Conservation (phyloP, 768 basidiomycete species). For the Phanerochaete carnosa region DNA sequence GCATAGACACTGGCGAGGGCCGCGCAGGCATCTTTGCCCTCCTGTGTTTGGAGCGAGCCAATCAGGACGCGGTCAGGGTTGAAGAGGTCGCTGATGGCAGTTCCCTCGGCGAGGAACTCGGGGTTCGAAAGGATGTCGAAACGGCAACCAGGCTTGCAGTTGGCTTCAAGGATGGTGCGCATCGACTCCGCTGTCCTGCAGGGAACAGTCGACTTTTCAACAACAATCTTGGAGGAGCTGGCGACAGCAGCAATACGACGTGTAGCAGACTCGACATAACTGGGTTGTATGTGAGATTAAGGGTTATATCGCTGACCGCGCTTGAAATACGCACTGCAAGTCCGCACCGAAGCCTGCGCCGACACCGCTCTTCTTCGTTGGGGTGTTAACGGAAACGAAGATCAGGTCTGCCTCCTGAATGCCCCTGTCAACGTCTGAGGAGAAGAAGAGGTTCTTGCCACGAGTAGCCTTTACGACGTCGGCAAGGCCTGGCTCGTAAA, state of each 20-base stretch:
- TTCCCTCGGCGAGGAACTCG: constrained; percentile 98
- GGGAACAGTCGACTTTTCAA: constrained; percentile 98
- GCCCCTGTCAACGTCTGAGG: constrained; percentile 88
- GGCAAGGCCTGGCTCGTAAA: constrained; percentile 96
- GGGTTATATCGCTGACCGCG: constrained; percentile 10
- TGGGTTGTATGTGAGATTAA: constrained; percentile 29
- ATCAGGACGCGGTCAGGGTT: constrained; percentile 94
- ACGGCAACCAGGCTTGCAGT: constrained; percentile 85
- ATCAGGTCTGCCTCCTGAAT: constrained; percentile 96
- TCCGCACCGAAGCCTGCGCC: constrained; percentile 98
- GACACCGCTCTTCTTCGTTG: constrained; percentile 97
- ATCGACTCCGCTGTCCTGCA: constrained; percentile 99
- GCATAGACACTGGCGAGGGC: constrained; percentile 81
- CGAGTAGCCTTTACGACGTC: constrained; percentile 86
- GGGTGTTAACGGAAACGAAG: constrained; percentile 98
- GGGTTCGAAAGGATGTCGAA: constrained; percentile 99
- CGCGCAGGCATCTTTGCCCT: constrained; percentile 78
- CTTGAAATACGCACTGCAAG: constrained; percentile 73
- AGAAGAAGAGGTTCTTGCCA: constrained; percentile 96
- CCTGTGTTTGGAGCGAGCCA: constrained; percentile 87
- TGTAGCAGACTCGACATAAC: constrained; percentile 96
- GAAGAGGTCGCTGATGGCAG: constrained; percentile 88
- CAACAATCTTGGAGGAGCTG: constrained; percentile 91
- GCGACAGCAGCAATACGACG: constrained; percentile 94
- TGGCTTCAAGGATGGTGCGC: constrained; percentile 98